phyloP scores from a whole-genome alignment of 2,329 filamentous ascomycete species.

The Paracoccidioides brasiliensis region DNA sequence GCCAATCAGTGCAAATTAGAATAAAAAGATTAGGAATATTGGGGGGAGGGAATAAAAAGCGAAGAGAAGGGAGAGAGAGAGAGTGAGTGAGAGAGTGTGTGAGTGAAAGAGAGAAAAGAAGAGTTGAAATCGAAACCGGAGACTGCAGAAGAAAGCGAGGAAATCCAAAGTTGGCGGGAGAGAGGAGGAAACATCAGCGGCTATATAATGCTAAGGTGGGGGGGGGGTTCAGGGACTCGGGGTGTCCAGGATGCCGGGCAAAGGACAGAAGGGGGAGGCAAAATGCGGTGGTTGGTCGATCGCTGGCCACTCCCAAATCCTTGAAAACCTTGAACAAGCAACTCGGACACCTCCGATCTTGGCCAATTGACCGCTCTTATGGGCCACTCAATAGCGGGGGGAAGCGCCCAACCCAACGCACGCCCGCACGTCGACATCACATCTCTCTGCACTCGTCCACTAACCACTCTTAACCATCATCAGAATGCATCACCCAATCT shows the following conservation, averaged over 20 bases:
- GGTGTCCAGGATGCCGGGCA: too few species aligned
- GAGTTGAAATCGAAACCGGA: neutral
- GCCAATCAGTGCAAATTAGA: conserved; percentile 1
- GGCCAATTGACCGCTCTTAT: neutral
- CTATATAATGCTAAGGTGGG: conserved; percentile 1
- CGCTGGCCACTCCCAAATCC: neutral
- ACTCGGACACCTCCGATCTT: neutral
- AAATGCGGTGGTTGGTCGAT: neutral
- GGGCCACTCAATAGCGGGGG: neutral
- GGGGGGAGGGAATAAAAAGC: neutral
- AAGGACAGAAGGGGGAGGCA: neutral
- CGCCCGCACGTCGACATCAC: neutral
- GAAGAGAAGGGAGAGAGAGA: too few species aligned
- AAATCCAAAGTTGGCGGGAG: neutral
- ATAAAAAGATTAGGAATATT: neutral
- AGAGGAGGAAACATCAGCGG: conserved; percentile 1
- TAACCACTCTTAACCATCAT: too few species aligned
- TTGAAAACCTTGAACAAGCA: neutral
- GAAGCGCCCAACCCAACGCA: neutral
- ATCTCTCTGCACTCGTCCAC: too few species aligned
- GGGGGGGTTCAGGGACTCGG: neutral
- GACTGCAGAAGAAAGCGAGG: neutral
- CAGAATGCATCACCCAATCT: too few species aligned
- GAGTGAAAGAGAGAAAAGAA: too few species aligned
- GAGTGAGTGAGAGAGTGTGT: too few species aligned